Base-by-base conservation (phyloP, 73 alveolate species). In the Paramecium bursaria region DNA sequence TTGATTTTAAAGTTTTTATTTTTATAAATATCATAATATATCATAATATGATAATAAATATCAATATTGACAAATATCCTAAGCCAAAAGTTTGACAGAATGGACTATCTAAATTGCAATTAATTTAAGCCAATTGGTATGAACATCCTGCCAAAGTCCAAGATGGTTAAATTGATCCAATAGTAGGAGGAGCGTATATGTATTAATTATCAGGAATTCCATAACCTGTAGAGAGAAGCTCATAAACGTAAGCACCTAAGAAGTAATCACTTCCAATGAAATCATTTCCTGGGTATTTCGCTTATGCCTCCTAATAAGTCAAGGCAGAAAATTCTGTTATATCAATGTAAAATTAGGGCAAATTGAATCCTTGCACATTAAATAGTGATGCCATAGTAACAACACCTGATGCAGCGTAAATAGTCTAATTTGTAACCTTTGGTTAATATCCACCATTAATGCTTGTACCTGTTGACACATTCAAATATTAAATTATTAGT, bases 331-430 rank as follows among this genome's bases (percentile, higher is more conserved):
- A 67, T 39, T 3, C 7, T 25, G 26, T 25, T 2, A 67, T 10
- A 15, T 33, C 0, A 15, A 3, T 15, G 0, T 2, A 42, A 67
- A 31, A 67, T 3, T 29, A n/a, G 0, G 19, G 2, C 21, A 25
- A 15, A 2, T 31, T 67, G 17, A 67, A 67, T 2, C 11, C 5
- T 2, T 22, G 4, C 9, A 67, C 14, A 35, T 42, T 19, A 39
- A 79, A 54, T 27, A 79, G 44, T 14, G 33, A 7, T 4, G 89
- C 89, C 27, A 73, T 73, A 22, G 53, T 79, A 42, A 19, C 54
- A 23, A 79, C 42, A 11, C 89, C 89, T 19, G 50, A 53, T 10
- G 85, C 35, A 10, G 85, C 89, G 23, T 79, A 79, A 7, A 79
- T 22, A 5, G 35, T 35, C 50, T 35, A 21, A 23, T 11, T 26